These are phyloP conservation scores for Aspergillus carlsbadensis DNA, from an alignment of 495 filamentous ascomycete species.

Conservation along the genomic window DNA sequence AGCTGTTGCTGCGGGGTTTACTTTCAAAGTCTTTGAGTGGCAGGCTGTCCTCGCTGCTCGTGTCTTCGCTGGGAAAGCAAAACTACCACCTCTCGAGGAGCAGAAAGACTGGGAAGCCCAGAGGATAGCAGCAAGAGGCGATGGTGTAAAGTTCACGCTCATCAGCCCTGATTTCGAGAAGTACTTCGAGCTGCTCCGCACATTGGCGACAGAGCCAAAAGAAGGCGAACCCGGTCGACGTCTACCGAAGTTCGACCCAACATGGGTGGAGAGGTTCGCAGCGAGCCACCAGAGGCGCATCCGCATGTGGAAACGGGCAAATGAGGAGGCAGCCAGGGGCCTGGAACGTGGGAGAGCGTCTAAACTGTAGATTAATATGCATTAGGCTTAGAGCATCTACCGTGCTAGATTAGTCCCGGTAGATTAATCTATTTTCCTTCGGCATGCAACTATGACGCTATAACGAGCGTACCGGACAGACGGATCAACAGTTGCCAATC, in stretches of 20 bases:
- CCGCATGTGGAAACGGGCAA: conserved; percentile 42
- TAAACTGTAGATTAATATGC: not conserved
- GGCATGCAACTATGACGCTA: too few species aligned
- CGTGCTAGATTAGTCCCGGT: too few species aligned
- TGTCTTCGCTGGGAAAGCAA: conserved; percentile 48
- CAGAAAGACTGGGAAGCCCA: conserved; percentile 52
- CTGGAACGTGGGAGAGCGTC: not conserved
- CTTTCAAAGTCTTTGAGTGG: conserved; percentile 59
- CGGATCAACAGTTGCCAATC: too few species aligned
- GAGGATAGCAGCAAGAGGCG: conserved; percentile 45
- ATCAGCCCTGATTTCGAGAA: conserved; percentile 53
- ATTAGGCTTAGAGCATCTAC: too few species aligned
- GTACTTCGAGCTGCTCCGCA: conserved; percentile 51
- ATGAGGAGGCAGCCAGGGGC: conserved; percentile 2
- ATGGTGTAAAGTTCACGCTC: conserved; percentile 46
- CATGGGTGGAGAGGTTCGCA: conserved; percentile 48
- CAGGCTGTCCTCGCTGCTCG: conserved; percentile 57
- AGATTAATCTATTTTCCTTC: too few species aligned
- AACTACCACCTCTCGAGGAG: conserved; percentile 39
- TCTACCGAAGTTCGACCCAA: conserved; percentile 45
- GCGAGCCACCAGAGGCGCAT: conserved; percentile 47
- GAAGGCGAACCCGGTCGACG: conserved; percentile 33
- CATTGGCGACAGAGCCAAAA: conserved; percentile 43
- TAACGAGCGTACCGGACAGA: too few species aligned
- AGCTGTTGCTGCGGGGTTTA: conserved; percentile 53